Base-by-base conservation (phyloP, 345 rosid genomes). In the Viola odorata region DNA sequence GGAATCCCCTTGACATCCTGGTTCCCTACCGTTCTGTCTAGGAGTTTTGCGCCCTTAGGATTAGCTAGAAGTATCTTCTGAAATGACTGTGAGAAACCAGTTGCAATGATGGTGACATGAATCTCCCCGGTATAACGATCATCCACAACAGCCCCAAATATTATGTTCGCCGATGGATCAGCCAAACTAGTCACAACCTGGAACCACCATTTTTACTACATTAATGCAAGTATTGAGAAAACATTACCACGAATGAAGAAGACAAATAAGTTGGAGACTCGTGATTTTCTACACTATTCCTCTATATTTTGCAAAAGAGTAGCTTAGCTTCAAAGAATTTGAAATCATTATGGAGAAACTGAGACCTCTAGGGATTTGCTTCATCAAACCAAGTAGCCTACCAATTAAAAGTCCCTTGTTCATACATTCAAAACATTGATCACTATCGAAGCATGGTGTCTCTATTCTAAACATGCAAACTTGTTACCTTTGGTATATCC, bases 151-250 rank as follows among this genome's bases (percentile, higher is more conserved):
- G 95, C 98, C 52, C 98, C 98, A 69, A 91, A 91, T 74, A 89
- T 92, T 70, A 92, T 92, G 84, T 92, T 92, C 39, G 98, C 98
- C 0, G 98, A 87, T 77, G 96, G 96, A 68, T 92, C 98, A 0
- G 98, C 96, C 73, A 92, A 82, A 68, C 98, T 87, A 51, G 98
- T 92, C 48, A 92, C 98, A 3, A 89, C 98, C 98, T 92, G 80
- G 5, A 57, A 62, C 71, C 48, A 23, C 32, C 32, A 23, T 23
- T 23, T 23, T 23, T 23, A 23, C 32, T 23, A 23, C 32, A 23
- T 49, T 17, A 49, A 5, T 49, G 7, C 15, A 49, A 57, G 14
- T 57, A 38, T 7, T 50, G 9, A 23, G 32, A 23, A 23, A 16
- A 66, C 15, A 41, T 12, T 23, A 12, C 37, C 2, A 47, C 32